Percentiles rank a stretch among this genome's conserved stretches.
Conservation (phyloP, 1,284 basidiomycete genomes). For the Ceratobasidium sp. region DNA sequence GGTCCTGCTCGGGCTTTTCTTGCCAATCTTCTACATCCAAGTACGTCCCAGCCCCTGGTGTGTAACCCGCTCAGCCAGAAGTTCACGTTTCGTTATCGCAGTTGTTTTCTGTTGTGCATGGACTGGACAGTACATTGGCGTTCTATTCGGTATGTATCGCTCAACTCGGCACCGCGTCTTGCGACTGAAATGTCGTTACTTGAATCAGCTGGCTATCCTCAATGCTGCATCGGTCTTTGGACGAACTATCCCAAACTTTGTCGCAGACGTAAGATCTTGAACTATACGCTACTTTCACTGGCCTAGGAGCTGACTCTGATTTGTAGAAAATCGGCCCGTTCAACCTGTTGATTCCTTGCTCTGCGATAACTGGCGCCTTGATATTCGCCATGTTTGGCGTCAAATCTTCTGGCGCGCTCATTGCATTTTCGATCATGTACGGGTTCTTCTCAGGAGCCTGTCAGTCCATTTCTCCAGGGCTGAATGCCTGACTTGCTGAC, state of each 20-base stretch:
- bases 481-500: not conserved
- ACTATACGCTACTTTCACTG: no score
- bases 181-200: not conserved
- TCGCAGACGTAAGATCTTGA: constrained; percentile 17
- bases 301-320: not conserved
- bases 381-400: constrained; percentile 45
- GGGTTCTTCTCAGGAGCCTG: constrained; percentile 48
- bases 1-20: constrained; percentile 40
- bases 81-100: not conserved
- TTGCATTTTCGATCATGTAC: constrained; percentile 47
- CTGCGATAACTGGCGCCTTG: constrained; percentile 25
- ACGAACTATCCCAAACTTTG: constrained; percentile 37
- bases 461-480: constrained; percentile 7
- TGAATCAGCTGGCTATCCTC: constrained; percentile 38
- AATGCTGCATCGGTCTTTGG: constrained; percentile 45
- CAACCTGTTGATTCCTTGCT: constrained; percentile 43
- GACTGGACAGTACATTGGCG: constrained; percentile 25
- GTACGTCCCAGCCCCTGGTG: not conserved
- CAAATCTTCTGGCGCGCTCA: constrained; percentile 31
- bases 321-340: constrained; percentile 43
- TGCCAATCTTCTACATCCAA: constrained; percentile 41
- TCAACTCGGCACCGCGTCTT: no score
- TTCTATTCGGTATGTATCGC: constrained; percentile 43
- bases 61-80: not conserved
- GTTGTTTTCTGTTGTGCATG: constrained; percentile 38